phyloP scores from a whole-genome alignment of 805 yeast species.

The Myxozyma kluyveri region DNA sequence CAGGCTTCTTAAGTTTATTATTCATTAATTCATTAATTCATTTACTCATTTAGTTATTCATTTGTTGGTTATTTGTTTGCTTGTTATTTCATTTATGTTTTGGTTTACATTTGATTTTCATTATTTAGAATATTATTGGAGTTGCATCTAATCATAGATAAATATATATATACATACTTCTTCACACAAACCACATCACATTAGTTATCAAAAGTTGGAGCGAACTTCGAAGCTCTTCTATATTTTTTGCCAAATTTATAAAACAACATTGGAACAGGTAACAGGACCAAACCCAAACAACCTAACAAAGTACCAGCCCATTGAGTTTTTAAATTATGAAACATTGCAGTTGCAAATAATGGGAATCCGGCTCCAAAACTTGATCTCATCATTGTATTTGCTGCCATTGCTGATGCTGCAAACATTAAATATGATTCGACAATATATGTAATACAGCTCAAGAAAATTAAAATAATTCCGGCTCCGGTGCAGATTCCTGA shows the following conservation, averaged over 20 bases:
- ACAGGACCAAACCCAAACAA: constrained; percentile 53
- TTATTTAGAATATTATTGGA: too few species aligned
- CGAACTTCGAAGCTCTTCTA: constrained; percentile 20
- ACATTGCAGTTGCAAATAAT: constrained; percentile 69
- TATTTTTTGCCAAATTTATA: constrained; percentile 52
- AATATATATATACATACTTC: too few species aligned
- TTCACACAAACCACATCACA: too few species aligned
- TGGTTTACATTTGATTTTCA: too few species aligned
- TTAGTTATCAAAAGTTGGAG: constrained; percentile 14
- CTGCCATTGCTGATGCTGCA: constrained; percentile 79
- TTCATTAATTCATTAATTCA: too few species aligned
- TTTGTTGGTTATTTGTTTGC: too few species aligned
- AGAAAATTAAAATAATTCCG: constrained; percentile 61
- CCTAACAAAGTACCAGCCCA: constrained; percentile 80
- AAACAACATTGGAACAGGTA: constrained; percentile 69
- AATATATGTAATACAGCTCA: constrained; percentile 60
- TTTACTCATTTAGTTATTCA: too few species aligned
- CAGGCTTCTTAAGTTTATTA: too few species aligned
- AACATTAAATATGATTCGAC: constrained; percentile 62
- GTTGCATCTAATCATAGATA: too few species aligned
- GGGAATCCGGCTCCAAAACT: constrained; percentile 70
- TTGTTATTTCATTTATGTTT: too few species aligned
- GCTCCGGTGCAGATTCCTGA: constrained; percentile 59
- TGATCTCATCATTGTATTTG: constrained; percentile 67
- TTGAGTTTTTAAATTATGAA: constrained; percentile 61